A percentile compares a stretch with the other conserved stretches of the same genome.
Conservation (phyloP, 148 eudicot genomes). For the Arbutus unedo region DNA sequence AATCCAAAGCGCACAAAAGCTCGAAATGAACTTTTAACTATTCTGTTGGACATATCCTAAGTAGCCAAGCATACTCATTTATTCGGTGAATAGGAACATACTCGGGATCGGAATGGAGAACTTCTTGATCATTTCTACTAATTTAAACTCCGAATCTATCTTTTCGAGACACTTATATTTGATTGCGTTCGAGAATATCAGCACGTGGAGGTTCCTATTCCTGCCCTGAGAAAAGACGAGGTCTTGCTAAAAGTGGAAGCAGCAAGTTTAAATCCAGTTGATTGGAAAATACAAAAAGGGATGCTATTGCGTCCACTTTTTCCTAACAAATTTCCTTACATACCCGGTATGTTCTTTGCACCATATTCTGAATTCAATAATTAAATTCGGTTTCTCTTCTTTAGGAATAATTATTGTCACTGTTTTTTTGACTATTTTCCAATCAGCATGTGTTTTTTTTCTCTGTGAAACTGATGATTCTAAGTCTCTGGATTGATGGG, state of each 20-base stretch:
- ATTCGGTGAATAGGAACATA: too few relatives aligned
- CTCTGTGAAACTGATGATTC: background rate
- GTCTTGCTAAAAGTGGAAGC: constrained; percentile 79
- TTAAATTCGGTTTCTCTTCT: too few relatives aligned
- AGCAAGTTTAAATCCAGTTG: constrained; percentile 64
- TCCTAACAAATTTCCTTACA: constrained; percentile 60
- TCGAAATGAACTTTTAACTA: too few relatives aligned
- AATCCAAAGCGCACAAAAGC: too few relatives aligned
- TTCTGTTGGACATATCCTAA: too few relatives aligned
- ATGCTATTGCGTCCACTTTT: constrained; percentile 40
- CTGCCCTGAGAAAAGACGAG: constrained; percentile 56
- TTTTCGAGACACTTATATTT: too few relatives aligned
- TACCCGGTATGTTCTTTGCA: constrained; percentile 50
- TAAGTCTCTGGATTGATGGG: background rate
- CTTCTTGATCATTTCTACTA: too few relatives aligned
- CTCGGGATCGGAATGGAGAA: too few relatives aligned
- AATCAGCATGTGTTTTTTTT: background rate
- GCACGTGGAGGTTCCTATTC: constrained; percentile 75
- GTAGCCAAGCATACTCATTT: too few relatives aligned
- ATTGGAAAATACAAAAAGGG: constrained; percentile 74
- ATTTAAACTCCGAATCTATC: too few relatives aligned
- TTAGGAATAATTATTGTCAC: too few relatives aligned
- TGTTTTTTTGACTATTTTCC: too few relatives aligned
- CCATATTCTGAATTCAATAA: background rate
- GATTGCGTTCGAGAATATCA: constrained; percentile 15